Base-by-base conservation (phyloP, 148 eudicot species). In the Spergularia marina region DNA sequence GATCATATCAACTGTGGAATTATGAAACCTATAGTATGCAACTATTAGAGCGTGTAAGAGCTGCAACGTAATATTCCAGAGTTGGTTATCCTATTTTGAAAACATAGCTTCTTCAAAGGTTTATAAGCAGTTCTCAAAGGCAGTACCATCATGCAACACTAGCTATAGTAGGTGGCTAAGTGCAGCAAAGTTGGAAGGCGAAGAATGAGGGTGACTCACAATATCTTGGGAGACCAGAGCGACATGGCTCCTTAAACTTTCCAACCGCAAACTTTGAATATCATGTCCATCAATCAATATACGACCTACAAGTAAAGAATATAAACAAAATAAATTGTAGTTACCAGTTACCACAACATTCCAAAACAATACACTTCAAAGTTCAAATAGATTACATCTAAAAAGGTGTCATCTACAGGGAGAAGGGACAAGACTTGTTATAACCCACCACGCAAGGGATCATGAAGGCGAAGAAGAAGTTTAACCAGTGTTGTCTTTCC, bases 401-500 rank as follows among this genome's bases (percentile, higher is more conserved):
- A 3, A 59, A 40, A 76, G 36, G 39, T 20, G 65, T 18, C 21
- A 16, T 47, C 74, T 59, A 20, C 5, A 47, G 36, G 68, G 6
- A 6, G 58, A 17, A 18, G 64, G 30, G 10, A 57, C 49, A 21
- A 15, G 25, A 9, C 49, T 11, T 21, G 54, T 53, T 67, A 70
- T 17, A 62, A 71, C 87, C 77, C 78, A 90, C 99, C 99, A 81
- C 52, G 78, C 73, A 89, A 69, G 78, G 99, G 94, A 86, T 95
- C 92, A 88, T 95, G 88, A 53, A 95, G 94, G 81, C 99, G 96
- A 86, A 95, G 97, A 57, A 95, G 94, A 68, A 95, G 89, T 80
- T 95, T 95, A 59, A 84, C 86, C 69, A 92, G 85, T 18, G 99
- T 95, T 14, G 97, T 89, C 79, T 95, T 95, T 75, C 99, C 99